Base-by-base conservation (phyloP, 768 basidiomycete genomes). In the Macrolepiota fuliginosa region DNA sequence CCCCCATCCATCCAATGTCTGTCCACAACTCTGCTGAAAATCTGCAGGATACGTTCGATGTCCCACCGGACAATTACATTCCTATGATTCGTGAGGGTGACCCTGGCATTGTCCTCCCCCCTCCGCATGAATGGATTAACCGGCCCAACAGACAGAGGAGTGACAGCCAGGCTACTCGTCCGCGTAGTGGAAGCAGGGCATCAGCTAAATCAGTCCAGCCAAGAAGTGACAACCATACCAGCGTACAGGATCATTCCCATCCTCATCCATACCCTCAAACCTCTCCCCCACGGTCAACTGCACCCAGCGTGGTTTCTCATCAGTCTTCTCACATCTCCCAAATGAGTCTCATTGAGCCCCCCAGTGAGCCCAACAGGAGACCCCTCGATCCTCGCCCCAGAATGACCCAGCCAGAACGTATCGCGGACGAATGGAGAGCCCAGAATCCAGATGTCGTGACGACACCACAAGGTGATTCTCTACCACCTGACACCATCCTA, bases 41-140 rank as follows among this genome's bases (percentile, higher is more conserved):
- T 11, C 68, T 70, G 2, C 72, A 68, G 32, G 69, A 70, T 19
- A 64, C 70, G 1, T 65, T 74, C 12, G 62, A 71, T 9, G 52
- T 79, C 9, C 82, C 76, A 6, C 82, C 81, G 0, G 83, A 85
- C n/a, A 76, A 73, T 4, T 84, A 73, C 60, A 82, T 85, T 57
- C 83, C 84, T 0, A 74, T 68, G n/a, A 50, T 78, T 62, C 78
- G 73, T 13, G 61, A 72, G 0, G 72, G 78, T 59, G 58, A 54
- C 7, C 72, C 73, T 10, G 68, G 72, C 19, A 82, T 83, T 17
- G 62, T 70, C 4, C 71, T 85, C n/a, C 83, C 82, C 4, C 78
- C 83, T 19, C 84, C 84, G 1, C 80, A 84, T 58, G 83, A 78
- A 61, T 62, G 84, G 19, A 74, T 72, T 17, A 69, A 69, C 22